These are phyloP conservation scores for Hygrophila difformis DNA, from an alignment of 257 asterid species.

Conservation along the genomic window DNA sequence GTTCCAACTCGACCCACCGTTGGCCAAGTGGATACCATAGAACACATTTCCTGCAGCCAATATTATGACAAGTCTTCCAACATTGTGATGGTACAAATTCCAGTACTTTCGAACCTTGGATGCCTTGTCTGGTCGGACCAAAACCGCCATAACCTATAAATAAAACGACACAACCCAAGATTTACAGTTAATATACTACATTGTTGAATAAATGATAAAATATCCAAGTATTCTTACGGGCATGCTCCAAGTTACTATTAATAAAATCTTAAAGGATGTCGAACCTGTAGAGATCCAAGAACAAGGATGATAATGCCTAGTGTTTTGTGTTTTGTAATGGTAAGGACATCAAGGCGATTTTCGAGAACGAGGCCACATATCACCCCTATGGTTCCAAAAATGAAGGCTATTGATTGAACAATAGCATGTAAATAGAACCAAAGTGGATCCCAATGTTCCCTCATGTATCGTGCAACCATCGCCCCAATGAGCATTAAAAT, in stretches of 20 bases:
- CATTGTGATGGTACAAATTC: slow-evolving; percentile 75
- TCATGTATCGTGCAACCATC: slow-evolving; percentile 67
- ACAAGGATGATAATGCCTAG: slow-evolving; percentile 53
- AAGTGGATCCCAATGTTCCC: slow-evolving; percentile 60
- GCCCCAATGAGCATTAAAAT: slow-evolving; percentile 64
- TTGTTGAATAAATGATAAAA: background rate
- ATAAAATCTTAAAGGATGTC: no score
- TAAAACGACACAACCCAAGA: background rate
- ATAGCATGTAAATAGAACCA: slow-evolving; percentile 68
- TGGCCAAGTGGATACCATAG: slow-evolving; percentile 62
- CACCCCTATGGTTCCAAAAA: slow-evolving; percentile 56
- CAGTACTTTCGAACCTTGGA: slow-evolving; percentile 69
- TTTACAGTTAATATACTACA: background rate
- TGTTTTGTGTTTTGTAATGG: slow-evolving; percentile 55
- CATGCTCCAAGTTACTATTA: no score
- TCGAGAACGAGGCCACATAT: slow-evolving; percentile 57
- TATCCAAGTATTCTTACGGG: no score
- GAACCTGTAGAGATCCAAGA: slow-evolving; percentile 82
- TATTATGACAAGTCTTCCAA: slow-evolving; percentile 55
- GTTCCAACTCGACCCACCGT: slow-evolving; percentile 64
- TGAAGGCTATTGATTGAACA: slow-evolving; percentile 49
- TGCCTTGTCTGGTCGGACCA: slow-evolving; percentile 61
- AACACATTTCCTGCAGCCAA: slow-evolving; percentile 64
- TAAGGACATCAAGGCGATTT: slow-evolving; percentile 27
- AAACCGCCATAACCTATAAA: slow-evolving; percentile 54